A percentile compares a stretch with the other conserved stretches of the same genome.
Evolutionary conservation across 352 stramenopile genomes (phyloP).

Genomic region (Phytophthora tentaculata): DNA sequence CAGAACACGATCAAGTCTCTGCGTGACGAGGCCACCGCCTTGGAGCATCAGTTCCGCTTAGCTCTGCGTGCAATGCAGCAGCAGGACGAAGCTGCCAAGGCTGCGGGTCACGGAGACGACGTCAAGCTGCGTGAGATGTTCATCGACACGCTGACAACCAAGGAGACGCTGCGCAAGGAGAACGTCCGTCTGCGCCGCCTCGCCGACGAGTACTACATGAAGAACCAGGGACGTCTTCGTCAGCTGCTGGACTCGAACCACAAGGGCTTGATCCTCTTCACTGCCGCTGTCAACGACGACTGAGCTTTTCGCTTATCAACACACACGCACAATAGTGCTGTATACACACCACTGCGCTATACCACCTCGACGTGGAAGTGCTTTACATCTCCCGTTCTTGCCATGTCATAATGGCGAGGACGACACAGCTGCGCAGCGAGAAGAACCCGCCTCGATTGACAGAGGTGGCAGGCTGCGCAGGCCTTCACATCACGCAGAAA

Average conservation of each 20-base stretch:
- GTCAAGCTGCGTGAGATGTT: slow-evolving; percentile 46
- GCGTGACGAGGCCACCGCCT: slow-evolving; percentile 48
- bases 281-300: slow-evolving; percentile 28
- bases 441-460: slow-evolving; percentile 24
- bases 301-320: slow-evolving; percentile 24
- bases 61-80: slow-evolving; percentile 44
- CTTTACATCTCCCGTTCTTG: slow-evolving; percentile 32
- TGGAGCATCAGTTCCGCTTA: slow-evolving; percentile 49
- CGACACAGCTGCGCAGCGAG: slow-evolving; percentile 12
- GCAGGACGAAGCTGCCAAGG: slow-evolving; percentile 30
- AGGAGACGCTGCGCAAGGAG: slow-evolving; percentile 68
- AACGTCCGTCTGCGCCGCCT: slow-evolving; percentile 68
- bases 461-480: slow-evolving; percentile 26
- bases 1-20: slow-evolving; percentile 77
- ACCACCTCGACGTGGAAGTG: slow-evolving; percentile 10
- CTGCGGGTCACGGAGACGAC: slow-evolving; percentile 15
- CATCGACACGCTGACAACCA: slow-evolving; percentile 50
- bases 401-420: slow-evolving; percentile 7
- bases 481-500: slow-evolving; percentile 16
- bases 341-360: slow-evolving; percentile 20
- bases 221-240: slow-evolving; percentile 71
- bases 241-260: slow-evolving; percentile 67
- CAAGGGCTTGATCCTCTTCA: slow-evolving; percentile 49
- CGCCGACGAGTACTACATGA: slow-evolving; percentile 81
- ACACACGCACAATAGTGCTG: slow-evolving; percentile 12